These are phyloP conservation scores for Globisporangium uncinulatum DNA, from an alignment of 352 stramenopile species.

Conservation along the genomic window DNA sequence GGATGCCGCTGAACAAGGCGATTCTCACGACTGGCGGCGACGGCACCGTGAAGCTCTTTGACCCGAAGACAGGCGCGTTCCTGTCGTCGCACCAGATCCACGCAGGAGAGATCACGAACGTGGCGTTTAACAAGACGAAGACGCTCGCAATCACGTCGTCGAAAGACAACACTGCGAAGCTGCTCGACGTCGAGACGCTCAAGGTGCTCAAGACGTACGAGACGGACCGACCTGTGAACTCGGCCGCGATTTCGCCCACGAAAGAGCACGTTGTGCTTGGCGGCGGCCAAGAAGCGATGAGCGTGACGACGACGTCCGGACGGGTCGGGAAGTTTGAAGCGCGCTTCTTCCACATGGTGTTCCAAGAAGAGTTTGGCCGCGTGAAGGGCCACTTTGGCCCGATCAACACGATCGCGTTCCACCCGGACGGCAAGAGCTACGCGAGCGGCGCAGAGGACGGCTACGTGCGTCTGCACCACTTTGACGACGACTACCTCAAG, in stretches of 20 bases:
- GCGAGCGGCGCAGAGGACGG: slow-evolving; percentile 98
- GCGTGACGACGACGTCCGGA: slow-evolving; percentile 95
- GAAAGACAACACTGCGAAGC: slow-evolving; percentile 96
- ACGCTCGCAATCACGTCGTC: slow-evolving; percentile 96
- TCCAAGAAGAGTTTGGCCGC: slow-evolving; percentile 97
- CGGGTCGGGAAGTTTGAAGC: slow-evolving; percentile 93
- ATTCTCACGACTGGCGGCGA: slow-evolving; percentile 86
- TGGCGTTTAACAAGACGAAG: slow-evolving; percentile 96
- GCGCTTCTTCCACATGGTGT: slow-evolving; percentile 98
- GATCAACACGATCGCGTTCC: slow-evolving; percentile 98
- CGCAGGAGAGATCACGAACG: slow-evolving; percentile 95
- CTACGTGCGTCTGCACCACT: slow-evolving; percentile 97
- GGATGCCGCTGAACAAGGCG: slow-evolving; percentile 82
- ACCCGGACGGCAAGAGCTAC: slow-evolving; percentile 97
- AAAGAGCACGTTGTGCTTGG: slow-evolving; percentile 96
- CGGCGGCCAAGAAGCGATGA: slow-evolving; percentile 98
- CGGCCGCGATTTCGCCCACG: slow-evolving; percentile 95
- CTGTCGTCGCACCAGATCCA: slow-evolving; percentile 88
- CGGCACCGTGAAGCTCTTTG: slow-evolving; percentile 74
- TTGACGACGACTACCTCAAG: slow-evolving; percentile 97
- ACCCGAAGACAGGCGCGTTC: slow-evolving; percentile 64
- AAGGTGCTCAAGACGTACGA: slow-evolving; percentile 98
- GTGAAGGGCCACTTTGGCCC: slow-evolving; percentile 99
- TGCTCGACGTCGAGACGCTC: slow-evolving; percentile 94
- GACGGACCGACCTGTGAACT: slow-evolving; percentile 98